Evolutionary conservation across 108 stramenopile species (phyloP).

Genomic region (Skeletonema costatum): DNA sequence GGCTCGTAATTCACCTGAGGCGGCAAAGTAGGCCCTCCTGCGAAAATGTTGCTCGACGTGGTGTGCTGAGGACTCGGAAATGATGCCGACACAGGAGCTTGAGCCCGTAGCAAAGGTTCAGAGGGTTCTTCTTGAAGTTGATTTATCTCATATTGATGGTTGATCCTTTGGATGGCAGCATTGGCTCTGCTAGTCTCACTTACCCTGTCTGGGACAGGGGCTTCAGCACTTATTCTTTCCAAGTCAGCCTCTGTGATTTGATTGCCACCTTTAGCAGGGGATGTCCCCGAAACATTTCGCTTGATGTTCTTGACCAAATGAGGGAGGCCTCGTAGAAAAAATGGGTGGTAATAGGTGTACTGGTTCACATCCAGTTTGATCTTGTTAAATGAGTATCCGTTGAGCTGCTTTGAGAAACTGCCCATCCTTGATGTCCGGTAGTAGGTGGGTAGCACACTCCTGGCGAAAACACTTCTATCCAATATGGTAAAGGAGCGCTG

Average conservation of each 20-base stretch:
- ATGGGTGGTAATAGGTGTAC: neutral
- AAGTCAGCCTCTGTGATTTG: neutral
- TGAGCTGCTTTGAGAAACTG: constrained; percentile 54
- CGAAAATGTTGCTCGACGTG: neutral
- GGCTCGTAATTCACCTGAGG: neutral
- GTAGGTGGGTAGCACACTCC: constrained; percentile 10
- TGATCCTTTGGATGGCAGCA: neutral
- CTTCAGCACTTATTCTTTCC: neutral
- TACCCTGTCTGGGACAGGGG: neutral
- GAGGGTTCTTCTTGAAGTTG: neutral
- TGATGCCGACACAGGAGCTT: neutral
- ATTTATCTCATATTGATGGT: neutral
- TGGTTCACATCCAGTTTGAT: neutral
- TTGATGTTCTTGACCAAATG: constrained; percentile 2
- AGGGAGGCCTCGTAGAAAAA: neutral
- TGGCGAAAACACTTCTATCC: constrained; percentile 13
- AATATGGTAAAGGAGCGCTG: neutral
- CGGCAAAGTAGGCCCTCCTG: neutral
- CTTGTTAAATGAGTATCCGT: constrained; percentile 46
- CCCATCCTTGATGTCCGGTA: constrained; percentile 24
- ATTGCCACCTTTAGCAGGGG: neutral
- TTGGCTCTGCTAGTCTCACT: neutral
- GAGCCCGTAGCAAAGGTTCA: neutral
- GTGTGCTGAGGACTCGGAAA: neutral
- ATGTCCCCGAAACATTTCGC: neutral